These are phyloP conservation scores for Kwoniella newhampshirensis DNA, from an alignment of 768 basidiomycete species.

Conservation along the genomic window DNA sequence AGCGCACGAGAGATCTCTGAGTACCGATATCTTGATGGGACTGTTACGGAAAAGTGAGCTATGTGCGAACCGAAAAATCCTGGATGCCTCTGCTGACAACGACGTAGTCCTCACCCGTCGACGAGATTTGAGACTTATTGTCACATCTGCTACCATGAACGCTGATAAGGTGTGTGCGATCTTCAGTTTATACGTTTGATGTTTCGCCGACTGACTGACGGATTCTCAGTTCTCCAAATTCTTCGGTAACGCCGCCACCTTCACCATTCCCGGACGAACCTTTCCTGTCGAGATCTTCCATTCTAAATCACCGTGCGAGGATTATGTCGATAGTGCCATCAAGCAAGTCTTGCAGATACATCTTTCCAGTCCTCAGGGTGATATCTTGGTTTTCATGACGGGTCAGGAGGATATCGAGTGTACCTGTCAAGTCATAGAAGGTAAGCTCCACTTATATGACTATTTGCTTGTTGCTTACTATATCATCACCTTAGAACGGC, in stretches of 20 bases:
- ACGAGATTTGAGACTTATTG: conserved; percentile 90
- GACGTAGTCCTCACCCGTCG: conserved; percentile 74
- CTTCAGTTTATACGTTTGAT: background rate
- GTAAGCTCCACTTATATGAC: too few relatives aligned
- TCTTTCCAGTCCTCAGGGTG: conserved; percentile 84
- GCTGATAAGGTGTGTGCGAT: conserved; percentile 76
- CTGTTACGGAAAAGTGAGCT: conserved; percentile 81
- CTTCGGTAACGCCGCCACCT: conserved; percentile 91
- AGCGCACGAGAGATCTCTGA: conserved; percentile 94
- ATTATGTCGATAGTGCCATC: conserved; percentile 96
- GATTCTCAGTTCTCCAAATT: conserved; percentile 75
- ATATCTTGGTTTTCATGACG: conserved; percentile 88
- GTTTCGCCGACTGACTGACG: too few relatives aligned
- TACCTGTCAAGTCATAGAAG: conserved; percentile 89
- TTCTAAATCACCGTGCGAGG: conserved; percentile 95
- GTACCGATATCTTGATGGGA: conserved; percentile 98
- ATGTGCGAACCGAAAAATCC: background rate
- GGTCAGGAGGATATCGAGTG: conserved; percentile 99
- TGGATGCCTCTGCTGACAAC: conserved; percentile 1
- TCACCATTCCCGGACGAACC: conserved; percentile 89
- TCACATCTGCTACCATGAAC: conserved; percentile 99
- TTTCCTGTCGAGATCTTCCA: conserved; percentile 98
- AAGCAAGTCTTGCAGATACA: conserved; percentile 98
- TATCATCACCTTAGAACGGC: conserved; percentile 78
- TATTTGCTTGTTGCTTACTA: too few relatives aligned